Percentiles rank a stretch among this genome's conserved stretches.
Evolutionary conservation across 495 filamentous ascomycete genomes (phyloP).

Genomic region (Patellaria atrata): DNA sequence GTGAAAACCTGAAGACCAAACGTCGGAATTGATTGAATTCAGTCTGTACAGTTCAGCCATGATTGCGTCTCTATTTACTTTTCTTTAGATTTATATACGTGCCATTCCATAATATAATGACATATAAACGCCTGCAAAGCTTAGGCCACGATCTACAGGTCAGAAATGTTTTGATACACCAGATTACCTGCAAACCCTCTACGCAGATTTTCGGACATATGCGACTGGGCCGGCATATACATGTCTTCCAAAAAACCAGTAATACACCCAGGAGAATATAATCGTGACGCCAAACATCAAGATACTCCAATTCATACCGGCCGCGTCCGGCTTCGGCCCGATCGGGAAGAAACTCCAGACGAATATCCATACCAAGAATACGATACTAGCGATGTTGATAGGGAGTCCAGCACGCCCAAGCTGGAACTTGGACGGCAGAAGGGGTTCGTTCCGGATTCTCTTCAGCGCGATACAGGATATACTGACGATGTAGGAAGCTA

Average conservation of each 20-base stretch:
- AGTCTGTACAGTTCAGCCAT: too few species aligned
- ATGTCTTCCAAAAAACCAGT: slow-evolving; percentile 6
- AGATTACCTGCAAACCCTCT: too few species aligned
- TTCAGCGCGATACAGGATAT: slow-evolving; percentile 33
- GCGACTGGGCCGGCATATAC: slow-evolving; percentile 10
- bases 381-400: slow-evolving; percentile 32
- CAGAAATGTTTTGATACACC: too few species aligned
- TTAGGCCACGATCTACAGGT: too few species aligned
- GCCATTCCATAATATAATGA: too few species aligned
- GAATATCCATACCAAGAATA: slow-evolving; percentile 34
- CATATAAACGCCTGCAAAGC: too few species aligned
- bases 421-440: slow-evolving; percentile 34
- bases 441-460: slow-evolving; percentile 21
- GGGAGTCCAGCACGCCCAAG: slow-evolving; percentile 35
- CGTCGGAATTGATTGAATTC: too few species aligned
- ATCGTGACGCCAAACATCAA: slow-evolving; percentile 7
- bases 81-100: too few species aligned
- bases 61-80: too few species aligned
- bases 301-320: slow-evolving; percentile 11
- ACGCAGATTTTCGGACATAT: slow-evolving; percentile 8
- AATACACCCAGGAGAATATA: slow-evolving; percentile 9
- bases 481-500: slow-evolving; percentile 38
- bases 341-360: slow-evolving; percentile 41
- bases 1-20: too few species aligned
- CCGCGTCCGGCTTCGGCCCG: slow-evolving; percentile 25